phyloP scores from a whole-genome alignment of 148 eudicot genomes.

The Heliamphora exappendiculata region DNA sequence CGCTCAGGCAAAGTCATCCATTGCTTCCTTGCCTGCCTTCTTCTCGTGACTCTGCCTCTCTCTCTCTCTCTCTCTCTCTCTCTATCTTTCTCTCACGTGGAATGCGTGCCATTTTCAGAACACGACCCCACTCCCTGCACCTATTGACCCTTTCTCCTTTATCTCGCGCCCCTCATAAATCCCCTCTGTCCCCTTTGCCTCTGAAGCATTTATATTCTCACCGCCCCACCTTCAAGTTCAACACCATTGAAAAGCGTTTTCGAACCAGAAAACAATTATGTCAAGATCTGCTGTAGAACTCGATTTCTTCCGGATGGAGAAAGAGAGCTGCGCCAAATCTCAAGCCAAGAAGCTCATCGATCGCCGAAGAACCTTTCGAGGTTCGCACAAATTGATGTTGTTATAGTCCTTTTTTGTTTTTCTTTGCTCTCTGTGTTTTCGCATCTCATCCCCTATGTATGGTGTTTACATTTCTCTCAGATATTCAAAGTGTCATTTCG shows the following conservation, averaged over 20 bases:
- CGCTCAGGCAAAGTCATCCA: no score
- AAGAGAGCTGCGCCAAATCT: not conserved
- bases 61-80: not conserved
- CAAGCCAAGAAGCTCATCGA: conserved; percentile 19
- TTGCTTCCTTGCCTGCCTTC: no score
- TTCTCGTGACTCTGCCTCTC: no score
- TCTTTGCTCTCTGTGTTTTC: no score
- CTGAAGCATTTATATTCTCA: not conserved
- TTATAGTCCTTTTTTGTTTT: no score
- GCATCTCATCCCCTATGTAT: not conserved
- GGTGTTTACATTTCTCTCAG: conserved; percentile 10
- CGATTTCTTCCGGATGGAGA: conserved; percentile 34
- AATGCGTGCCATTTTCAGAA: not conserved
- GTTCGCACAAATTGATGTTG: not conserved
- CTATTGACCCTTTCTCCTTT: not conserved
- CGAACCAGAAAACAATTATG: conserved; percentile 2
- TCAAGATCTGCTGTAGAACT: conserved; percentile 35
- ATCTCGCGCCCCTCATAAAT: not conserved
- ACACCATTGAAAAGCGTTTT: not conserved
- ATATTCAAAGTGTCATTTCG: conserved; percentile 33
- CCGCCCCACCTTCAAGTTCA: no score
- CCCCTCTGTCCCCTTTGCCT: no score
- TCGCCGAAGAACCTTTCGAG: conserved; percentile 46
- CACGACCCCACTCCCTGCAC: not conserved
- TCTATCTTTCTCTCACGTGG: not conserved